phyloP scores from a whole-genome alignment of 2,329 filamentous ascomycete genomes.

The Aspergillus glaucus region DNA sequence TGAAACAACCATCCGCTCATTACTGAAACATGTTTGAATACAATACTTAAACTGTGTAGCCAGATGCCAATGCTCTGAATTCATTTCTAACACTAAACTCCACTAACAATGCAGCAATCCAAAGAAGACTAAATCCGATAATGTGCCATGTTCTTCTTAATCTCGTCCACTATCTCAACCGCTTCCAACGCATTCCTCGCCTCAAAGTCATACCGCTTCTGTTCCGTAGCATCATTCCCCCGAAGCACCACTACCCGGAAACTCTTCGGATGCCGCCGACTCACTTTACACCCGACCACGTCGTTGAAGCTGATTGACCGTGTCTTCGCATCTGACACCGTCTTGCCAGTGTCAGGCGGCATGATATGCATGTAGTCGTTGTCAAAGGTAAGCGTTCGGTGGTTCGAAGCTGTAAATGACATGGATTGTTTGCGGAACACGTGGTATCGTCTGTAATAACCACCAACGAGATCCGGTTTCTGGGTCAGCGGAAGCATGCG shows the following conservation, averaged over 20 bases:
- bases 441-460: slow-evolving; percentile 56
- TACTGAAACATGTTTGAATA: too few species aligned
- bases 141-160: slow-evolving; percentile 52
- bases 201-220: slow-evolving; percentile 63
- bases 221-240: slow-evolving; percentile 56
- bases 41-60: too few species aligned
- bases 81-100: too few species aligned
- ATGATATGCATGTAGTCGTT: slow-evolving; percentile 63
- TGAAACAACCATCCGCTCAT: too few species aligned
- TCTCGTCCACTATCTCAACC: slow-evolving; percentile 57
- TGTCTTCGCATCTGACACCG: slow-evolving; percentile 48
- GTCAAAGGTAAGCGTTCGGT: slow-evolving; percentile 57
- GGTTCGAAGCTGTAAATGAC: slow-evolving; percentile 56
- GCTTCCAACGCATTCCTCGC: slow-evolving; percentile 53
- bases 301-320: slow-evolving; percentile 59
- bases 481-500: slow-evolving; percentile 41
- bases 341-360: slow-evolving; percentile 51
- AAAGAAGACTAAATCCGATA: slow-evolving; percentile 29
- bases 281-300: slow-evolving; percentile 61
- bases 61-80: too few species aligned
- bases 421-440: slow-evolving; percentile 61
- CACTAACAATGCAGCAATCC: not conserved
- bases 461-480: slow-evolving; percentile 42
- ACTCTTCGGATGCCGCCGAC: slow-evolving; percentile 57
- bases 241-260: slow-evolving; percentile 57